phyloP scores from a whole-genome alignment of 2,329 filamentous ascomycete species.

The Dactylellina parvicollis region DNA sequence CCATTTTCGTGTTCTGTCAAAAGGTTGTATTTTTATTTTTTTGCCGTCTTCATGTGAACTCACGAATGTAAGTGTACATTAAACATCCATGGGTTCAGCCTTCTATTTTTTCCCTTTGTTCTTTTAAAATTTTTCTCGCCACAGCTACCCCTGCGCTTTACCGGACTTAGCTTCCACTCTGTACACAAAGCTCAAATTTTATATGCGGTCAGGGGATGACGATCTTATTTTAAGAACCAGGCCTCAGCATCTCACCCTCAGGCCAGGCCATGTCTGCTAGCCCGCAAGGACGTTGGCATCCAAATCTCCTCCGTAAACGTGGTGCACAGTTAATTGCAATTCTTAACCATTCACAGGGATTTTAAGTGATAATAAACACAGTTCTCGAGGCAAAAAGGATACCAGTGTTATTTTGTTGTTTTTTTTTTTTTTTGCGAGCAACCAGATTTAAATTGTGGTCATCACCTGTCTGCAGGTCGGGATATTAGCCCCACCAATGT shows the following conservation, averaged over 20 bases:
- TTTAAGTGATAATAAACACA: background rate
- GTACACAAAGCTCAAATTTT: constrained; percentile 48
- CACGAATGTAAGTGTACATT: background rate
- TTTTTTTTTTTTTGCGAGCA: background rate
- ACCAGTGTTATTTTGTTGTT: constrained; percentile 8
- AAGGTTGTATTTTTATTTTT: background rate
- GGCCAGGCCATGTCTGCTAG: too few relatives aligned
- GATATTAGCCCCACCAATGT: constrained; percentile 41
- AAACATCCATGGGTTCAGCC: constrained; percentile 4
- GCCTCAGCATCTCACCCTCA: constrained; percentile 19
- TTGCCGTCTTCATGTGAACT: constrained; percentile 26
- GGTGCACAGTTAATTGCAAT: background rate
- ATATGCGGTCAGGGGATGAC: constrained; percentile 41
- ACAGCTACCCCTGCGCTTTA: constrained; percentile 35
- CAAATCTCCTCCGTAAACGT: constrained; percentile 12
- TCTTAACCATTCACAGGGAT: constrained; percentile 10
- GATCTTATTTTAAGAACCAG: constrained; percentile 51
- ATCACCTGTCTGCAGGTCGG: constrained; percentile 23
- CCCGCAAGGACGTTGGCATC: background rate
- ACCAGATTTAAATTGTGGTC: constrained; percentile 25
- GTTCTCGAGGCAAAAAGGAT: constrained; percentile 1
- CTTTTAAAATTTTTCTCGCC: constrained; percentile 16
- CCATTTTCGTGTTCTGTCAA: background rate
- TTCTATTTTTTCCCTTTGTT: constrained; percentile 5
- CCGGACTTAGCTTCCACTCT: constrained; percentile 32